Evolutionary conservation across 2,329 filamentous ascomycete species (phyloP), one percentile per base, ranked within the genome.

Genomic region (Dactylellina parvicollis): DNA sequence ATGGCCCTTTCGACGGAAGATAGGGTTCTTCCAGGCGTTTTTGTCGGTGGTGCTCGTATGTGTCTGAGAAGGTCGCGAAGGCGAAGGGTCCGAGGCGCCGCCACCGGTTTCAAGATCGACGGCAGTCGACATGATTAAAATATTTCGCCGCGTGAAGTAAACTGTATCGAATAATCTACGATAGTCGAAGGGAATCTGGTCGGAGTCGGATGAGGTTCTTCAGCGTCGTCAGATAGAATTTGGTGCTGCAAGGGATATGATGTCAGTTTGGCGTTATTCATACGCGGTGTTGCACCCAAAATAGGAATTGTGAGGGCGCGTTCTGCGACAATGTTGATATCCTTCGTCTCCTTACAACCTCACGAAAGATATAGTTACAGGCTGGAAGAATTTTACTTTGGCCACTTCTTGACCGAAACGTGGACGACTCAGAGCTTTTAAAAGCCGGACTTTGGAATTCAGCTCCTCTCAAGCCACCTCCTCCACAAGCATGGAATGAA

Each of bases 61-160:
- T 46, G 42, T 46, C 7, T 24, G 16, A 4, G 42, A 10, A 5
- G n/a, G n/a, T 4, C 14, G 50, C 8, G 50, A 55, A 24, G 52
- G 34, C 8, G 18, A 20, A 54, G 49, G 8, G n/a, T 38, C 9
- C 7, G 20, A 2, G 20, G 14, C 22, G 18, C 18, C 28, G 36
- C 34, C 28, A 14, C 67, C 67, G 34, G 34, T 65, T 55, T 72
- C 67, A 34, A 72, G 67, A 60, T 72, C 67, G 32, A 32, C 36
- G 22, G 44, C 24, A 4, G 50, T 54, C 22, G 67, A 55, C 67
- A 72, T 72, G 34, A n/a, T 18, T 26, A 20, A 8, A 14, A 14
- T 20, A 32, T n/a, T n/a, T n/a, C 42, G 20, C 28, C 10, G 16
- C 14, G 42, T 7, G 26, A 26, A 30, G 22, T 14, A 28, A 36